A percentile compares a stretch with the other conserved stretches of the same genome.
phyloP scores from a whole-genome alignment of 495 filamentous ascomycete genomes.

The Sordaria brevicollis region DNA sequence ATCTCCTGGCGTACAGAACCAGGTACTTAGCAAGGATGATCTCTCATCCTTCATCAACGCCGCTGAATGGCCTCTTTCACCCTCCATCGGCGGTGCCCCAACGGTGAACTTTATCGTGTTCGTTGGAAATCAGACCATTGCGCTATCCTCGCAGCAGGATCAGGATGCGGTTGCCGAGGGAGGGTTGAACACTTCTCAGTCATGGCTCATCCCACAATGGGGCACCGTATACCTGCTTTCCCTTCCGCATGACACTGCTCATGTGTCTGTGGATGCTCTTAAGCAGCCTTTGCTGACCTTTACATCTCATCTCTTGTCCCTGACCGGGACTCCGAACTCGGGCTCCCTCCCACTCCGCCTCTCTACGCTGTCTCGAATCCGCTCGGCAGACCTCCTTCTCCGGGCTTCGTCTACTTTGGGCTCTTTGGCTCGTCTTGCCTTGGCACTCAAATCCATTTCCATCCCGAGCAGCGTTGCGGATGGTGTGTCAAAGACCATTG shows the following conservation, averaged over 20 bases:
- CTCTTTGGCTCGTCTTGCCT: conserved; percentile 76
- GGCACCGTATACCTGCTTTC: conserved; percentile 82
- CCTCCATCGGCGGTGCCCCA: conserved; percentile 84
- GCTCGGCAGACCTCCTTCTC: conserved; percentile 74
- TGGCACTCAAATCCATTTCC: conserved; percentile 78
- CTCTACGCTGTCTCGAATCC: conserved; percentile 70
- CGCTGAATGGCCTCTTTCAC: conserved; percentile 92
- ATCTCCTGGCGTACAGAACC: conserved; percentile 55
- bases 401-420: conserved; percentile 90
- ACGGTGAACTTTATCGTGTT: conserved; percentile 95
- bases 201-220: conserved; percentile 96
- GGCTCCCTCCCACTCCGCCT: conserved; percentile 75
- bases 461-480: conserved; percentile 80
- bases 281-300: conserved; percentile 78
- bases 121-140: conserved; percentile 47
- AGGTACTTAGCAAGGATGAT: conserved; percentile 73
- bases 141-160: conserved; percentile 5
- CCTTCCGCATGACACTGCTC: conserved; percentile 32
- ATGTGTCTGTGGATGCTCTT: conserved; percentile 42
- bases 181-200: conserved; percentile 54
- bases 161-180: conserved; percentile 46
- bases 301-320: conserved; percentile 80
- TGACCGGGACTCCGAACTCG: conserved; percentile 76
- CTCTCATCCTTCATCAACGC: conserved; percentile 93
- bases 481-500: conserved; percentile 70